Evolutionary conservation across 805 yeast species (phyloP).

Genomic region (Candida ulmi): DNA sequence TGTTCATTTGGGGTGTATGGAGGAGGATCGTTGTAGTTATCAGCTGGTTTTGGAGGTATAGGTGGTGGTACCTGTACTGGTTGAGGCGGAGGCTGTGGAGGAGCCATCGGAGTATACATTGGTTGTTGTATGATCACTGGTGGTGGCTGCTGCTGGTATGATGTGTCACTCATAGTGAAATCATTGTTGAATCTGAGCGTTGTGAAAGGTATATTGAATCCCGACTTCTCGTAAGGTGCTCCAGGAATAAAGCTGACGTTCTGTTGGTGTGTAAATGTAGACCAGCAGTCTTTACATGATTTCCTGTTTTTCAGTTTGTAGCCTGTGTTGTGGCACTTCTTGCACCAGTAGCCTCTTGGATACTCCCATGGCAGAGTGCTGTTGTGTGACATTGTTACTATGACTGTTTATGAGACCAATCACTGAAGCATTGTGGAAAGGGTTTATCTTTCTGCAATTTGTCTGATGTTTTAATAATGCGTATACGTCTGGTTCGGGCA

Average conservation of each 20-base stretch:
- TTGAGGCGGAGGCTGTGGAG: not conserved
- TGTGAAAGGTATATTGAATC: slow-evolving; percentile 17
- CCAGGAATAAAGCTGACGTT: slow-evolving; percentile 3
- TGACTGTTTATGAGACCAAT: too few relatives aligned
- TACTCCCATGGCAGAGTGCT: slow-evolving; percentile 51
- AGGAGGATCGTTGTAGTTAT: not conserved
- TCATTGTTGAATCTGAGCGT: slow-evolving; percentile 9
- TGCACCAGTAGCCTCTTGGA: slow-evolving; percentile 57
- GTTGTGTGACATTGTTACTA: not conserved
- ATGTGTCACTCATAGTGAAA: slow-evolving; percentile 2
- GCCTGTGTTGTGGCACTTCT: slow-evolving; percentile 73
- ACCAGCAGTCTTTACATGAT: slow-evolving; percentile 70
- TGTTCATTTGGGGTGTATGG: not conserved
- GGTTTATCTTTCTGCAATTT: too few relatives aligned
- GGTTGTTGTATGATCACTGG: too few relatives aligned
- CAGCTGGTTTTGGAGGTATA: too few relatives aligned
- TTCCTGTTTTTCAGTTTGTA: slow-evolving; percentile 50
- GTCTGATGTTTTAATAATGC: too few relatives aligned
- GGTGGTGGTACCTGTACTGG: too few relatives aligned
- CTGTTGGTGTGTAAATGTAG: slow-evolving; percentile 37
- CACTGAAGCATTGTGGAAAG: too few relatives aligned
- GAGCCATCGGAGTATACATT: not conserved
- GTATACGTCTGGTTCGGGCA: too few relatives aligned
- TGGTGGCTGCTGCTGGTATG: too few relatives aligned
- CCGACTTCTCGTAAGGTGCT: slow-evolving; percentile 4